Base-by-base conservation (phyloP, 2,329 filamentous ascomycete species). In the Chalaropsis ovoidea region DNA sequence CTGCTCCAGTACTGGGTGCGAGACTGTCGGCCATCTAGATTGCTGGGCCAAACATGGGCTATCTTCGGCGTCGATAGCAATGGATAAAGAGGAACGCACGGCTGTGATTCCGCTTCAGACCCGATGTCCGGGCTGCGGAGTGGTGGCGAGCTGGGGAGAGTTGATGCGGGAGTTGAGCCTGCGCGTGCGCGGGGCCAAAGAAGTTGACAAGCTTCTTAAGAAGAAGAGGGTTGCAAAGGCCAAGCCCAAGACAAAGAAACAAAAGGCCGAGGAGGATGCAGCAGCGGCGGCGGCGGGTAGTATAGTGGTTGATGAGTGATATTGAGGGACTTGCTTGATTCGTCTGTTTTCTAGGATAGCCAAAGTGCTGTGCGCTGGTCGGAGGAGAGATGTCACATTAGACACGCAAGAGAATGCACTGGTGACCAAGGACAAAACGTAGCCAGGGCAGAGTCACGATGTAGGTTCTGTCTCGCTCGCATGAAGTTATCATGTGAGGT, bases 141-240 rank as follows among this genome's bases (percentile, higher is more conserved):
- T 78, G 0, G 74, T 78, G 3, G 76, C 91, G 1, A 73, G 79
- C 62, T 97, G 93, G 93, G 78, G 80, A 0, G 82, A 88, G 61
- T 83, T 96, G 76, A 87, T 95, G 77, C 92, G 86, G 72, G 92
- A 95, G 72, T 75, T 95, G 70, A 94, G 82, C 62, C 76, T 96
- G 61, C 81, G 93, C 41, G 78, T 83, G 43, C 81, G 89, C 27
- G 91, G 87, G 0, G 75, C 80, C 65, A 87, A 87, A 66, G 87
- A 91, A 69, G 77, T 92, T 0, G 81, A 85, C 49, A 84, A 84
- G 69, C 71, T 96, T 31, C 79, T 90, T 70, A 89, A 84, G 73
- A 77, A 76, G 70, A 77, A 74, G 66, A 72, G 74, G 45, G 67
- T 68, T 47, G 67, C 70, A 4, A 75, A 74, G 52, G 27, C 61